Percentiles rank a stretch among this genome's conserved stretches.
Evolutionary conservation across 2,329 filamentous ascomycete species (phyloP).

Genomic region (Sporothrix pallida): DNA sequence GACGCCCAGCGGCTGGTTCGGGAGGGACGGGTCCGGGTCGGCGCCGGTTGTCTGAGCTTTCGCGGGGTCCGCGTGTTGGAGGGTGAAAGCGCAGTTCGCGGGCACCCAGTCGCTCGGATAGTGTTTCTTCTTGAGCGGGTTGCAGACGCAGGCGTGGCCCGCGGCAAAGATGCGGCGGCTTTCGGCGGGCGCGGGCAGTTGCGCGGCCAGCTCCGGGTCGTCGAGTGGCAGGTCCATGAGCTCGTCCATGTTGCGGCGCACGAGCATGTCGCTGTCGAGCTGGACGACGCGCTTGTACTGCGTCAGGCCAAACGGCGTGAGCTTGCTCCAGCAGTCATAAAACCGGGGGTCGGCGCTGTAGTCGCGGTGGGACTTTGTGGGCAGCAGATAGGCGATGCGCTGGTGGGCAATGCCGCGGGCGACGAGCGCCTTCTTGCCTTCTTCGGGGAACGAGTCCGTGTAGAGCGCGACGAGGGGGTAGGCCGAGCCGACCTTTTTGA

Average conservation of each 20-base stretch:
- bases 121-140: constrained; percentile 76
- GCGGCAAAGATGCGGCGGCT: constrained; percentile 78
- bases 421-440: constrained; percentile 72
- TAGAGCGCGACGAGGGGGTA: constrained; percentile 86
- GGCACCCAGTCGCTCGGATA: constrained; percentile 75
- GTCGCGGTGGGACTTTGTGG: constrained; percentile 65
- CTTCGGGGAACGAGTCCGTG: constrained; percentile 73
- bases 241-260: constrained; percentile 86
- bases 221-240: constrained; percentile 78
- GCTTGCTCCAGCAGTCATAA: constrained; percentile 89
- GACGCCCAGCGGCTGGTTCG: constrained; percentile 49
- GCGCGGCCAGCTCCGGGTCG: constrained; percentile 37
- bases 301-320: constrained; percentile 75
- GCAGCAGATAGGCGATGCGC: constrained; percentile 74
- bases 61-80: constrained; percentile 48
- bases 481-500: constrained; percentile 66
- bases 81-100: constrained; percentile 63
- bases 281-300: constrained; percentile 82
- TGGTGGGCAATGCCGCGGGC: constrained; percentile 72
- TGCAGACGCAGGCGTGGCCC: constrained; percentile 84
- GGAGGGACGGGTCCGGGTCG: constrained; percentile 51
- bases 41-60: constrained; percentile 54
- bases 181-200: constrained; percentile 28
- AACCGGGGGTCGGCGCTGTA: constrained; percentile 82
- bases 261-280: constrained; percentile 88